Conservation (phyloP, 2,329 filamentous ascomycete genomes). For the Fusarium nematophilum region DNA sequence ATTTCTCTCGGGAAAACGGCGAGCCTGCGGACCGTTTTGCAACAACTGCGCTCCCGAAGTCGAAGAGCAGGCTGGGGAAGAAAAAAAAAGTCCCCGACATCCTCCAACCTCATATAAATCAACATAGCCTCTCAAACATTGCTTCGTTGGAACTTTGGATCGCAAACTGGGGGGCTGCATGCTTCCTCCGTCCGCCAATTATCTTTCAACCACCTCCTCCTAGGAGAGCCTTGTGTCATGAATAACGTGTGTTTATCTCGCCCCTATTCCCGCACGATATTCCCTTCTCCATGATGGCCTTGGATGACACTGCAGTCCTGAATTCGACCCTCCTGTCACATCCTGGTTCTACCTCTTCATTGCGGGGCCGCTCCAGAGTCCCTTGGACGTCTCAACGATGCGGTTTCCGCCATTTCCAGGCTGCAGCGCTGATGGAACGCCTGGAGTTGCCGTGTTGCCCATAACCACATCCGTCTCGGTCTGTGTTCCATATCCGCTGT, state of each 20-base stretch:
- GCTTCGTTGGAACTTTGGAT: background rate
- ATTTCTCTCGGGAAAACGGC: slow-evolving; percentile 14
- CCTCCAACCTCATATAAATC: background rate
- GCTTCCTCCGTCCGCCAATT: background rate
- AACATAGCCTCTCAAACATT: background rate
- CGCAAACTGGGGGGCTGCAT: background rate
- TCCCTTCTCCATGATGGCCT: background rate
- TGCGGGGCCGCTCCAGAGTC: slow-evolving; percentile 64
- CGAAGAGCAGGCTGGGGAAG: background rate
- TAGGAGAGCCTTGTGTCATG: background rate
- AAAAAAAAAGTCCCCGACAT: slow-evolving; percentile 3
- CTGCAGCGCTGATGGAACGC: slow-evolving; percentile 63
- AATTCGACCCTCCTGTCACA: background rate
- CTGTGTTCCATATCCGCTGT: slow-evolving; percentile 63
- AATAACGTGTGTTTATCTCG: background rate
- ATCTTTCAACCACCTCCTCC: slow-evolving; percentile 5
- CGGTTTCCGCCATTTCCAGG: slow-evolving; percentile 67
- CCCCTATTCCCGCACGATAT: background rate
- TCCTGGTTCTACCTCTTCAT: slow-evolving; percentile 39
- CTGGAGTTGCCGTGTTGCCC: slow-evolving; percentile 54
- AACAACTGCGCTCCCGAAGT: slow-evolving; percentile 11
- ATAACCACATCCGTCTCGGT: slow-evolving; percentile 55
- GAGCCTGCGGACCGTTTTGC: slow-evolving; percentile 32
- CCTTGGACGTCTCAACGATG: slow-evolving; percentile 72
- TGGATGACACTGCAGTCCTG: background rate